A percentile compares a stretch with the other conserved stretches of the same genome.
These are phyloP conservation scores for Fraxinus ornus DNA, from an alignment of 305 asterid species.

Conservation along the genomic window DNA sequence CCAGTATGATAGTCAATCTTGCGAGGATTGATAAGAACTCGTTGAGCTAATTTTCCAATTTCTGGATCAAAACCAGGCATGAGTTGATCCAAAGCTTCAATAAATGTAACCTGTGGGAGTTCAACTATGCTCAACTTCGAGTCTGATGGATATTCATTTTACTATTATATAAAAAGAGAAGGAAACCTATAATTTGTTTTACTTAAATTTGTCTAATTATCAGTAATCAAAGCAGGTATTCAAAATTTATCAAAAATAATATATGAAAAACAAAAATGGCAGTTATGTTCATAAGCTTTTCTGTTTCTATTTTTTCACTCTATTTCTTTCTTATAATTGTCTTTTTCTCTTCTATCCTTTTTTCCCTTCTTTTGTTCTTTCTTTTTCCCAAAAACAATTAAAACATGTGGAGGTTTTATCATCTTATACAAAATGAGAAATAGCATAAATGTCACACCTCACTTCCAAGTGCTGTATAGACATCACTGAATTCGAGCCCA, in stretches of 20 bases:
- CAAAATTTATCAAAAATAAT: neutral
- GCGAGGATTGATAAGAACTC: constrained; percentile 90
- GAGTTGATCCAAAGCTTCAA: constrained; percentile 94
- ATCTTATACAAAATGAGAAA: neutral
- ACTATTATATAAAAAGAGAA: constrained; percentile 9
- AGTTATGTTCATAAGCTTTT: neutral
- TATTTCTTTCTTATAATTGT: neutral
- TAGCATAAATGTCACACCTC: constrained; percentile 50
- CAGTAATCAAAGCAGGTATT: constrained; percentile 1
- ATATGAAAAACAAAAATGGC: neutral
- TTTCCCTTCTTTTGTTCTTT: neutral
- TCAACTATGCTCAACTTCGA: constrained; percentile 34
- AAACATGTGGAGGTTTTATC: neutral
- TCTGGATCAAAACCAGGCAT: constrained; percentile 99
- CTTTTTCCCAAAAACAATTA: neutral
- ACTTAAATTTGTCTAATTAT: neutral
- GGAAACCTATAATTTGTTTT: neutral
- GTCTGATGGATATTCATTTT: constrained; percentile 18
- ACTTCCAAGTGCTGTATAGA: constrained; percentile 96
- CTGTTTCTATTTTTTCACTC: neutral
- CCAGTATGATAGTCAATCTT: constrained; percentile 86
- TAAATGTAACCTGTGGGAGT: constrained; percentile 71
- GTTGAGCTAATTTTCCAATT: constrained; percentile 87
- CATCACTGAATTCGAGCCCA: constrained; percentile 97
- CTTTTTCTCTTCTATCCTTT: neutral